A percentile compares a stretch with the other conserved stretches of the same genome.
phyloP scores from a whole-genome alignment of 1,284 basidiomycete species.

The Moniliophthora roreri region DNA sequence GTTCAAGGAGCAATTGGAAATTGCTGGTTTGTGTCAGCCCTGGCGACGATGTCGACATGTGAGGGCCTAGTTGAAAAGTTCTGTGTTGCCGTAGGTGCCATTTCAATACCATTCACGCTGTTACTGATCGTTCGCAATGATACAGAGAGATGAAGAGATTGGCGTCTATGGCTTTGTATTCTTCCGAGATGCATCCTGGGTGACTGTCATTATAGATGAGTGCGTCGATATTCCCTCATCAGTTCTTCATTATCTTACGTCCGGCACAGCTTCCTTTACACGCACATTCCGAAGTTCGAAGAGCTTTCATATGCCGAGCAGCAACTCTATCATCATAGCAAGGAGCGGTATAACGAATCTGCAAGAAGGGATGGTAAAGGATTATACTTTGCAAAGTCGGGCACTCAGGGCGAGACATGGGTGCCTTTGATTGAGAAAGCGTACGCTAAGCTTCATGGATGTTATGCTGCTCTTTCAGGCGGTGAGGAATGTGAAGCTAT shows the following conservation, averaged over 20 bases:
- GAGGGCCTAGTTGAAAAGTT: conserved; percentile 46
- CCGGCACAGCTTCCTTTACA: conserved; percentile 25
- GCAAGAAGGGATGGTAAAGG: conserved; percentile 27
- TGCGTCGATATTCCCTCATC: conserved; percentile 15
- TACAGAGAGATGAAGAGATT: conserved; percentile 30
- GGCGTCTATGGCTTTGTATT: conserved; percentile 42
- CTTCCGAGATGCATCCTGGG: conserved; percentile 34
- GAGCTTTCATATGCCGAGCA: conserved; percentile 18
- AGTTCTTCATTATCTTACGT: neutral
- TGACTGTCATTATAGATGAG: conserved; percentile 37
- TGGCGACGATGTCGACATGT: conserved; percentile 39
- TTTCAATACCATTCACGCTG: neutral
- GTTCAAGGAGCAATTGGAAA: conserved; percentile 43
- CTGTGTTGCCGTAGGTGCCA: conserved; percentile 46
- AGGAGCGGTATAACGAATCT: conserved; percentile 23
- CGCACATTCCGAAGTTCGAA: conserved; percentile 27
- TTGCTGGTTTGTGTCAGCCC: conserved; percentile 52
- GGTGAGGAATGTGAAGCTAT: conserved; percentile 44
- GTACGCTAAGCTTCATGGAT: conserved; percentile 51
- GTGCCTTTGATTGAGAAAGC: conserved; percentile 57
- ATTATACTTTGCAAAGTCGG: conserved; percentile 28
- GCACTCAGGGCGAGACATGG: conserved; percentile 29
- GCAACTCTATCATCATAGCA: conserved; percentile 28
- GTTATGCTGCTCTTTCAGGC: conserved; percentile 39
- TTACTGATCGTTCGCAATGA: neutral